Percentiles rank a stretch among this genome's conserved stretches.
Evolutionary conservation across 2,329 filamentous ascomycete genomes (phyloP).

Genomic region (Penicillium sp.): DNA sequence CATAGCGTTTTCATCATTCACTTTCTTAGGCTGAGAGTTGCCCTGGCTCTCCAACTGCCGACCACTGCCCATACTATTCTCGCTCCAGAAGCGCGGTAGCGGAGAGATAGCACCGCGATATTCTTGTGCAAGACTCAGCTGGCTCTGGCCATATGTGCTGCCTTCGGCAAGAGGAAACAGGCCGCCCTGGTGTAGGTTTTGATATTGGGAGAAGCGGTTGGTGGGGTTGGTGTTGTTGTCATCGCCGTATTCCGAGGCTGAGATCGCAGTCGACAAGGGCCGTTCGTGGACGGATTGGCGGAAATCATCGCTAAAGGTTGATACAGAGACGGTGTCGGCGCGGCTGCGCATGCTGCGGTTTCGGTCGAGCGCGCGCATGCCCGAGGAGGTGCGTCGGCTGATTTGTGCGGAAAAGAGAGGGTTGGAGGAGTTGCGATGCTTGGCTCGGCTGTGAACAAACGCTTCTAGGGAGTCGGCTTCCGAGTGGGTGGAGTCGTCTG

Average conservation of each 20-base stretch:
- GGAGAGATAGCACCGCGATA: conserved; percentile 39
- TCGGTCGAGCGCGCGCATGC: conserved; percentile 34
- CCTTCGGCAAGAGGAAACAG: conserved; percentile 21
- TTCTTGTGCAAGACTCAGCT: conserved; percentile 38
- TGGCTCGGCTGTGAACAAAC: conserved; percentile 40
- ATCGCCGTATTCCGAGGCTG: conserved; percentile 37
- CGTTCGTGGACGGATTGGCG: conserved; percentile 33
- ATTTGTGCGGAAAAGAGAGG: conserved; percentile 39
- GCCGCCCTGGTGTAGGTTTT: conserved; percentile 28
- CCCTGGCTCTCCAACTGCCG: conserved; percentile 24
- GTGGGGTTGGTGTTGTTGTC: conserved; percentile 14
- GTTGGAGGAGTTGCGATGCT: conserved; percentile 39
- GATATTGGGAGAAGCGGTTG: conserved; percentile 32
- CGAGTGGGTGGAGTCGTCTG: conserved; percentile 30
- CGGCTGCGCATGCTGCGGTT: conserved; percentile 37
- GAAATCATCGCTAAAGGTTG: conserved; percentile 31
- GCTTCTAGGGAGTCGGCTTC: conserved; percentile 40
- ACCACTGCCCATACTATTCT: conserved; percentile 31
- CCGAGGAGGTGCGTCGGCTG: conserved; percentile 34
- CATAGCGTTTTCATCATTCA: conserved; percentile 11
- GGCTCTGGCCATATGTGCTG: conserved; percentile 28
- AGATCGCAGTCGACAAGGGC: conserved; percentile 34
- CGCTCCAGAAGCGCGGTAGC: conserved; percentile 38
- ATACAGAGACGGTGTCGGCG: conserved; percentile 36
- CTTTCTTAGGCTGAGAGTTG: conserved; percentile 7